Percentiles rank a stretch among this genome's conserved stretches.
Evolutionary conservation across 495 filamentous ascomycete species (phyloP).

Genomic region (Neurospora cerealis): DNA sequence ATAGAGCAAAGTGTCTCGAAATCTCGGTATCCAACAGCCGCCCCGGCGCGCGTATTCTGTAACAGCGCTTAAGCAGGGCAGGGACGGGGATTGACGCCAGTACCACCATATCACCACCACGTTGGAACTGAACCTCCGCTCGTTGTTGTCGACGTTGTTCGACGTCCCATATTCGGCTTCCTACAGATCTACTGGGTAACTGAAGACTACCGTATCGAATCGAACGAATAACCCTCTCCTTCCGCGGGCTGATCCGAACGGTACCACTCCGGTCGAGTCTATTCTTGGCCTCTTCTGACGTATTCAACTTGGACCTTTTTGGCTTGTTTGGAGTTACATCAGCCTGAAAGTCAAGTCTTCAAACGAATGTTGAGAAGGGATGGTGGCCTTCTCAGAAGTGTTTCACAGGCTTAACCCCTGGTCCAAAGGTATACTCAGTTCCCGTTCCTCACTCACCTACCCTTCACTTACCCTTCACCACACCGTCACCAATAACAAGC

Average conservation of each 20-base stretch:
- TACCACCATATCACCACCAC: background rate
- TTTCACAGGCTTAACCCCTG: constrained; percentile 20
- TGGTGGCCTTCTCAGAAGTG: constrained; percentile 13
- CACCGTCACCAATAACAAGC: no score
- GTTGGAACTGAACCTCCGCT: background rate
- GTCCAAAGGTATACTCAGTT: constrained; percentile 12
- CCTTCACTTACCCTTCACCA: background rate
- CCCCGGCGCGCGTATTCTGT: background rate
- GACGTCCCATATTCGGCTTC: background rate
- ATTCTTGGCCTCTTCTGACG: background rate
- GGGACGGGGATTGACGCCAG: background rate
- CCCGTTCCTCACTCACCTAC: background rate
- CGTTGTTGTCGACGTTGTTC: background rate
- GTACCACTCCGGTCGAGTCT: background rate
- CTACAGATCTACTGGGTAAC: background rate
- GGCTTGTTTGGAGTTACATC: background rate
- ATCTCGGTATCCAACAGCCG: background rate
- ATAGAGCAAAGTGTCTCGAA: background rate
- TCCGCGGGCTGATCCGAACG: background rate
- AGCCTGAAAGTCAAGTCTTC: background rate
- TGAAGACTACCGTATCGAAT: background rate
- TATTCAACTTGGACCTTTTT: background rate
- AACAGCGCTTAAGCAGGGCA: background rate
- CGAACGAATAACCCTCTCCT: background rate
- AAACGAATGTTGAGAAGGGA: constrained; percentile 1